Percentiles rank a stretch among this genome's conserved stretches.
Conservation (phyloP, 495 filamentous ascomycete species). For the Xylaria sp. region DNA sequence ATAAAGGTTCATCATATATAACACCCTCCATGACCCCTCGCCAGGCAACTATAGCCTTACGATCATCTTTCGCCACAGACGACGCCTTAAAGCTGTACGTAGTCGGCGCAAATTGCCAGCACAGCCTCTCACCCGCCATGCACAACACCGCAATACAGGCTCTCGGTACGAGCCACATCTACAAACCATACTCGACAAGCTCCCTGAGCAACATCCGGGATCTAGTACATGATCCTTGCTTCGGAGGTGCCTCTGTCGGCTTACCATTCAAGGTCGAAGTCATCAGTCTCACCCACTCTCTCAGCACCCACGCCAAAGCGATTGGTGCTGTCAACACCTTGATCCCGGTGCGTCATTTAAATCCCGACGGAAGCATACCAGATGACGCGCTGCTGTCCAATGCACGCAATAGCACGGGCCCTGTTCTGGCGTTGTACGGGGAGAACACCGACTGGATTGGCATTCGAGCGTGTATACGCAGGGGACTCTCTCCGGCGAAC, state of each 20-base stretch:
- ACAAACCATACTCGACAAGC: constrained; percentile 64
- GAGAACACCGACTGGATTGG: constrained; percentile 85
- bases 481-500: constrained; percentile 76
- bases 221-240: constrained; percentile 67
- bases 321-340: constrained; percentile 81
- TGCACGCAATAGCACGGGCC: constrained; percentile 66
- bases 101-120: constrained; percentile 70
- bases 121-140: constrained; percentile 78
- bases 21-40: constrained; percentile 61
- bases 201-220: constrained; percentile 65
- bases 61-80: constrained; percentile 55
- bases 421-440: constrained; percentile 71
- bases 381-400: constrained; percentile 63
- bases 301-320: constrained; percentile 73
- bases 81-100: constrained; percentile 74
- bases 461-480: constrained; percentile 66
- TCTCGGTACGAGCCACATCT: constrained; percentile 71
- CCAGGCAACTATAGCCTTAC: constrained; percentile 63
- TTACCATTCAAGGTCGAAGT: constrained; percentile 76
- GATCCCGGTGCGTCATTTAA: constrained; percentile 68
- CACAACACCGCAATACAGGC: constrained; percentile 73
- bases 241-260: constrained; percentile 75
- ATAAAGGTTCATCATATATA: constrained; percentile 17
- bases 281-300: constrained; percentile 66
- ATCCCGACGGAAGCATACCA: constrained; percentile 64